Conservation (phyloP, 1,139 yeast species). For the Sugiyamaella pinicola region DNA sequence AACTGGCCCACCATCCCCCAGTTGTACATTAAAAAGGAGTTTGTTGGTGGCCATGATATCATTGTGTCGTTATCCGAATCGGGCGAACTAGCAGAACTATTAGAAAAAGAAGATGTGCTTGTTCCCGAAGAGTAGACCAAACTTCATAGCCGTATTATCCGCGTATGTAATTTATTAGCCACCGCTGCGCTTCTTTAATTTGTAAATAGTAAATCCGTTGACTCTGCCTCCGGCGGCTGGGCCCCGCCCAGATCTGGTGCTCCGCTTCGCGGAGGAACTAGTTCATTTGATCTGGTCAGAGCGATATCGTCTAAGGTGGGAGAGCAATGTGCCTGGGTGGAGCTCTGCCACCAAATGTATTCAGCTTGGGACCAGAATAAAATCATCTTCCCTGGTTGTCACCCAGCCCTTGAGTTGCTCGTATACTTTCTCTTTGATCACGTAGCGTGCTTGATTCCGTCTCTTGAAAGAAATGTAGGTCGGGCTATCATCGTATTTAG, state of each 20-base stretch:
- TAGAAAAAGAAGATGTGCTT: conserved; percentile 77
- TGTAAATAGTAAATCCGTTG: conserved; percentile 8
- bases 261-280: too few species aligned
- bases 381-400: conserved; percentile 39
- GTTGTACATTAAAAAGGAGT: conserved; percentile 64
- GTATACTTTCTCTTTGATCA: conserved; percentile 32
- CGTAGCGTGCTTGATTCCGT: conserved; percentile 24
- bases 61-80: conserved; percentile 86
- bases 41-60: conserved; percentile 97
- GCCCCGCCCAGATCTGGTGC: too few species aligned
- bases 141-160: neutral
- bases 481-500: conserved; percentile 8
- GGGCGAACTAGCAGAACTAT: conserved; percentile 86
- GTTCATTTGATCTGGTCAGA: too few species aligned
- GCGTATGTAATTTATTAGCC: neutral
- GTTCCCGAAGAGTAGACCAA: conserved; percentile 61
- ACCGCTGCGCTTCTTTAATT: neutral
- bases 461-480: conserved; percentile 26
- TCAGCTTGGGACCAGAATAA: conserved; percentile 10
- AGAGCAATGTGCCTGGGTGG: too few species aligned
- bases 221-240: conserved; percentile 8
- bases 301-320: too few species aligned
- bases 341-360: neutral
- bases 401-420: conserved; percentile 36
- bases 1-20: conserved; percentile 93